These are phyloP conservation scores for Dianthus caryophyllus DNA, from an alignment of 148 eudicot species.

Conservation along the genomic window DNA sequence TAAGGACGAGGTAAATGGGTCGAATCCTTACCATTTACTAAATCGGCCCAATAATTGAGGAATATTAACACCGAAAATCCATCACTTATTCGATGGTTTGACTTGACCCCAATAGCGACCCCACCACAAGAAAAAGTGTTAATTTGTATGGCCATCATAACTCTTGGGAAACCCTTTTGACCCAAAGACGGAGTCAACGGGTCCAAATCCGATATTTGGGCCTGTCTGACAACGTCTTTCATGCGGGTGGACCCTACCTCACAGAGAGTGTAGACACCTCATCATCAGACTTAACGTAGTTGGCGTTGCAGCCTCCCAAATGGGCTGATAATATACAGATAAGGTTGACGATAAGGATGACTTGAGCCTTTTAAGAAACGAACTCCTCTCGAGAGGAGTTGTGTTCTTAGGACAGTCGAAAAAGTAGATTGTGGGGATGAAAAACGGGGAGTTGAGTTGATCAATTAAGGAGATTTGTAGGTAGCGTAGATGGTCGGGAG, in stretches of 20 bases:
- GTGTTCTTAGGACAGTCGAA: not conserved
- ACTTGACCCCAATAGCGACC: not conserved
- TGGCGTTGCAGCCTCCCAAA: slow-evolving; percentile 3
- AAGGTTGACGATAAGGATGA: not conserved
- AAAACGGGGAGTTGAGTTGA: not conserved
- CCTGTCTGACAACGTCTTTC: not conserved
- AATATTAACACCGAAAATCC: slow-evolving; percentile 8
- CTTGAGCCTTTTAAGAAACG: slow-evolving; percentile 1
- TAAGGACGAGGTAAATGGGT: not conserved
- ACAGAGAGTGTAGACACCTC: slow-evolving; percentile 9
- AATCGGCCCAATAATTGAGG: slow-evolving; percentile 5
- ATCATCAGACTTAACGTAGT: not conserved
- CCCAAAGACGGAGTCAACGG: not conserved
- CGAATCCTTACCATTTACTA: slow-evolving; percentile 5
- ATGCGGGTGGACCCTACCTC: not conserved
- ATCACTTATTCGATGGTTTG: slow-evolving; percentile 4
- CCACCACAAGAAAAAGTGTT: slow-evolving; percentile 9
- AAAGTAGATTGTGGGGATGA: not conserved
- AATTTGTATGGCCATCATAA: slow-evolving; percentile 5
- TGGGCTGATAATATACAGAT: slow-evolving; percentile 1
- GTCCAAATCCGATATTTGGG: slow-evolving; percentile 2
- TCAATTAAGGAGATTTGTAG: not conserved
- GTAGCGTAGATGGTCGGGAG: slow-evolving; percentile 7
- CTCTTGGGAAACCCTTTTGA: not conserved
- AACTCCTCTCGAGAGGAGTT: not conserved